Evolutionary conservation across 371 early-diverging fungal genomes (phyloP).

Genomic region (Fennellomyces sp.): DNA sequence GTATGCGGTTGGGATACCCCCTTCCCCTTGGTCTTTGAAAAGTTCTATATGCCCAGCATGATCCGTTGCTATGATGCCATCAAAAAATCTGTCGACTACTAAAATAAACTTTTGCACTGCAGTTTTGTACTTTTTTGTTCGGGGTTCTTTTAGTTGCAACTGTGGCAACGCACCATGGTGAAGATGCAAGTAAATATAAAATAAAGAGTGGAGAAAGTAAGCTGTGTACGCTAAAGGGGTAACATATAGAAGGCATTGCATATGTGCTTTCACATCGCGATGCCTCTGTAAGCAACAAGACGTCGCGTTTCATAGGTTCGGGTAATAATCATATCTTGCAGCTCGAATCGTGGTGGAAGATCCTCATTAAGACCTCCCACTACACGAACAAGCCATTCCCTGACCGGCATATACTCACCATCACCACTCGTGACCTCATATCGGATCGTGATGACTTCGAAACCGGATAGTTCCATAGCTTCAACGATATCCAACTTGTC

Average conservation of each 20-base stretch:
- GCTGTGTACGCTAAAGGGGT: background rate
- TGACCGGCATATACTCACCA: background rate
- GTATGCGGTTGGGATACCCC: slow-evolving; percentile 94
- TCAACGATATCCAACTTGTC: background rate
- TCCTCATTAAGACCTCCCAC: background rate
- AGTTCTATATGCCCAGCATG: slow-evolving; percentile 92
- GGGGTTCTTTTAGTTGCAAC: background rate
- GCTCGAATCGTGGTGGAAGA: background rate
- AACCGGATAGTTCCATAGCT: background rate
- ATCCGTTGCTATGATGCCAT: slow-evolving; percentile 91
- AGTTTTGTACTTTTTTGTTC: background rate
- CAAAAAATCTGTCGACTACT: slow-evolving; percentile 76
- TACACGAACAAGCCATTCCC: background rate
- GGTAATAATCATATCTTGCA: background rate
- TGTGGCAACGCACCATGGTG: background rate
- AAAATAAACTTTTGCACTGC: slow-evolving; percentile 7
- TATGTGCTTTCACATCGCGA: background rate
- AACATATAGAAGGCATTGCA: background rate
- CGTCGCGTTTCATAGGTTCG: background rate
- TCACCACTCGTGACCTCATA: background rate
- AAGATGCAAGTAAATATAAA: background rate
- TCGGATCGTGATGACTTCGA: background rate
- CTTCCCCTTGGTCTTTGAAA: slow-evolving; percentile 95
- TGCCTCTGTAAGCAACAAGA: background rate
- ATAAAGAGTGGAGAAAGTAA: background rate